Evolutionary conservation across 192 early-diverging fungal species (phyloP), one percentile per base, ranked within the genome.

Genomic region (Mortierella hygrophila): DNA sequence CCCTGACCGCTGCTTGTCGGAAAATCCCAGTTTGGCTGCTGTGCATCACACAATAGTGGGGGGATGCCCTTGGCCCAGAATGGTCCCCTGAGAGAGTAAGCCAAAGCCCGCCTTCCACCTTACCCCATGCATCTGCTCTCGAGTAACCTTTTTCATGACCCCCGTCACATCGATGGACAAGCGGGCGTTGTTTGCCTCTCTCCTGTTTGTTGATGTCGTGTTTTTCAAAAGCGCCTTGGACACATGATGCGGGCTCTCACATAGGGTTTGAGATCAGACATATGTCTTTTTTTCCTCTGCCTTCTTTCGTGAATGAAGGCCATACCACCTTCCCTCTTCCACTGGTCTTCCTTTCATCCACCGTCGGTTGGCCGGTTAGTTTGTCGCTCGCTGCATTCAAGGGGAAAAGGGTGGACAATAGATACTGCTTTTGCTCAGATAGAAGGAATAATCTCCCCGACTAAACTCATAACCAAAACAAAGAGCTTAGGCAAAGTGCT

Each of bases 241-340:
- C 60, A 65, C 60, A 65, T 65, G 60, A 65, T 65, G 29, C 29
- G 60, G 60, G 60, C 60, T 65, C 60, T 65, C 60, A 3, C 13
- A 15, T 29, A 32, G 29, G 60, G 60, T 65, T 1, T 32, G 29
- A 65, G 60, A 60, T 65, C 3, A 65, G 29, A 32, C 29, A 65
- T 32, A 65, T 10, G n/a, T n/a, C 9, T 63, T 26, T 63, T 63
- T 60, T 57, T 57, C 21, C 35, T 35, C 35, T 60, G 9, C n/a
- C n/a, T 60, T 10, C 2, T 11, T 6, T 32, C 3, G n/a, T 32
- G 7, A 57, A 57, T 26, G 8, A 26, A 13, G n/a, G 4, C 60
- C n/a, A 32, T 65, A 26, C 60, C 29, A 4, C 32, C 32, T 9
- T 15, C 60, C 60, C 4, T 65, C 11, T 26, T 13, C 60, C 60